phyloP scores from a whole-genome alignment of 1,139 yeast species.

The Debaryomyces robertsiae region DNA sequence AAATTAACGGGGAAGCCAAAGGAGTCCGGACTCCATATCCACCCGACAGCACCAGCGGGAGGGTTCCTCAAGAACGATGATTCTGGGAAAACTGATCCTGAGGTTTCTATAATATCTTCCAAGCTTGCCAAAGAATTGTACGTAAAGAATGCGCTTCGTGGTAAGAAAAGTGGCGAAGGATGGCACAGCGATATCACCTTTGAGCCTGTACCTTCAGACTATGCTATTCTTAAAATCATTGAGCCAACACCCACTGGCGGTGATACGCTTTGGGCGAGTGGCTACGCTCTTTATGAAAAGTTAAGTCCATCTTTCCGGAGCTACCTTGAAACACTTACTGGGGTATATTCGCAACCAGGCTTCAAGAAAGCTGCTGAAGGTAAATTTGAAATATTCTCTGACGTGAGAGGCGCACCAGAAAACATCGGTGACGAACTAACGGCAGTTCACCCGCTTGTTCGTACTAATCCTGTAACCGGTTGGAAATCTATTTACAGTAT shows the following conservation, averaged over 20 bases:
- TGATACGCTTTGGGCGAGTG: conserved; percentile 13
- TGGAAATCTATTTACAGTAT: conserved; percentile 31
- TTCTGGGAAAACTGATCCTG: conserved; percentile 9
- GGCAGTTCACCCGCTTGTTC: conserved; percentile 27
- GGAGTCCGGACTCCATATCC: conserved; percentile 12
- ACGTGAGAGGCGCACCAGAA: conserved; percentile 11
- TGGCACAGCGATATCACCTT: conserved; percentile 12
- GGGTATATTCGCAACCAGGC: conserved; percentile 10
- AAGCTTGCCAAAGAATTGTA: conserved; percentile 7
- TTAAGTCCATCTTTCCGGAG: conserved; percentile 8
- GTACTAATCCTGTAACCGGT: conserved; percentile 35
- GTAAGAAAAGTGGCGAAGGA: conserved; percentile 2
- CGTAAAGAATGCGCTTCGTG: not conserved
- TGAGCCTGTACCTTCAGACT: conserved; percentile 11
- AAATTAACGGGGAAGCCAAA: conserved; percentile 9
- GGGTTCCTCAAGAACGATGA: conserved; percentile 12
- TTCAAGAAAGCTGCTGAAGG: conserved; percentile 11
- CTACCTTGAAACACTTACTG: conserved; percentile 9
- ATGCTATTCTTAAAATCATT: conserved; percentile 9
- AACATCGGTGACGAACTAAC: conserved; percentile 11
- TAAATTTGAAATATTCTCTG: conserved; percentile 9
- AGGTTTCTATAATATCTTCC: conserved; percentile 13
- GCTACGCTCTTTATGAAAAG: conserved; percentile 11
- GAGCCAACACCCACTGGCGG: conserved; percentile 11
- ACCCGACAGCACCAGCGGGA: conserved; percentile 13